Evolutionary conservation across 2,329 filamentous ascomycete genomes (phyloP).

Genomic region (Talaromyces marneffei): DNA sequence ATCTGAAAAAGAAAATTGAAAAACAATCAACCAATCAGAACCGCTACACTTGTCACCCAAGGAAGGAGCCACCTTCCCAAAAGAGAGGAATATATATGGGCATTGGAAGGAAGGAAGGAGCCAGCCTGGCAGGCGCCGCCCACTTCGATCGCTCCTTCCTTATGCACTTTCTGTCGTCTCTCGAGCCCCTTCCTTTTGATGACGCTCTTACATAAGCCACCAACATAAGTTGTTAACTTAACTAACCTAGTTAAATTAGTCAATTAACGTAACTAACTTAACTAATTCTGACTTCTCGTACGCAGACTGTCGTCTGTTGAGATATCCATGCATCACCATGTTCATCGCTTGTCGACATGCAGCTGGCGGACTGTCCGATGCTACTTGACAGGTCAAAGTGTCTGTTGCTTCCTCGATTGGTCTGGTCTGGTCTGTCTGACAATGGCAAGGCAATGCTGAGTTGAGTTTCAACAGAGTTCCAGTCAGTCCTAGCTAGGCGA

Average conservation of each 20-base stretch:
- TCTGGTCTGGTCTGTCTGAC: background rate
- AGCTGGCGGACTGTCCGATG: background rate
- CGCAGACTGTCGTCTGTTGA: background rate
- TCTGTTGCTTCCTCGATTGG: background rate
- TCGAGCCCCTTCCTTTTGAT: background rate
- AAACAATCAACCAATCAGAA: background rate
- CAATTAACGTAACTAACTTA: no score
- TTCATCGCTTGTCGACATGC: background rate
- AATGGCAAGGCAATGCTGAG: background rate
- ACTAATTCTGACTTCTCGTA: background rate
- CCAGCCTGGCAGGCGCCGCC: background rate
- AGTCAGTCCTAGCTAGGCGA: background rate
- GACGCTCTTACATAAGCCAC: background rate
- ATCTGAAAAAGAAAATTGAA: background rate
- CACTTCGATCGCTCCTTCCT: background rate
- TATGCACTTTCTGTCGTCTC: background rate
- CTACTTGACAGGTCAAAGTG: background rate
- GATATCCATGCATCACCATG: background rate
- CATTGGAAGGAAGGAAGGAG: background rate
- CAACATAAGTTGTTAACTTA: background rate
- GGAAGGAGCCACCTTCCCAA: background rate
- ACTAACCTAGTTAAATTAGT: no score
- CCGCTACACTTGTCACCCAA: background rate
- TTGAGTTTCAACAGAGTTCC: background rate
- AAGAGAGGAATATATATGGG: background rate